Base-by-base conservation (phyloP, 441 rosid genomes). In the Erodium texanum region DNA sequence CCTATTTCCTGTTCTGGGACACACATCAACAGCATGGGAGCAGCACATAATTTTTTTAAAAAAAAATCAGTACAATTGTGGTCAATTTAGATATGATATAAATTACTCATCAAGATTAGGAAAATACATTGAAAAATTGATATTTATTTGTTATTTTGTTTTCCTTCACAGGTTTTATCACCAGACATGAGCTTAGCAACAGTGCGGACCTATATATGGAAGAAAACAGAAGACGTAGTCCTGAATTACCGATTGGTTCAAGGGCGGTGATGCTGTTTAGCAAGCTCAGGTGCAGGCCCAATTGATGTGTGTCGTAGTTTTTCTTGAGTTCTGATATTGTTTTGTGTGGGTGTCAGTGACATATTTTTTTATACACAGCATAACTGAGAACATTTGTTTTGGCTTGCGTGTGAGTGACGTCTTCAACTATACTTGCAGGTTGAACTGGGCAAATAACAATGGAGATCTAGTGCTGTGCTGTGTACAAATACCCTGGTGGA, bases 111-210 rank as follows among this genome's bases (percentile, higher is more conserved):
- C 36, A 32, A 32, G 36, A 32, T 32, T 32, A 32, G 36, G 6
- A 32, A 3, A 32, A 32, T 32, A 7, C 36, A 32, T 32, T 4
- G 5, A 32, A 7, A 32, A 32, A 3, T 32, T 1, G 36, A 1
- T 32, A 0, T 32, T 32, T 1, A 32, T 32, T 32, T 58, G 50
- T 43, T 5, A 32, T 67, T 38, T 66, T 18, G 56, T 59, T 65
- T 23, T 16, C 18, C 56, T 22, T 56, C 54, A 72, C 74, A 70
- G 99, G 96, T 90, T 65, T 81, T 96, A 71, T 82, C 94, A 75
- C 90, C 97, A 1, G 98, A 93, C 70, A 96, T 96, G 99, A 96
- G 99, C 85, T 80, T 96, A 76, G 99, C 99, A 54, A 93, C 99
- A 2, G 97, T 90, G 24, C 84, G 92, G 65, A 82, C 97, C 62